Conservation (phyloP, 305 asterid genomes). For the Fraxinus baroniana region DNA sequence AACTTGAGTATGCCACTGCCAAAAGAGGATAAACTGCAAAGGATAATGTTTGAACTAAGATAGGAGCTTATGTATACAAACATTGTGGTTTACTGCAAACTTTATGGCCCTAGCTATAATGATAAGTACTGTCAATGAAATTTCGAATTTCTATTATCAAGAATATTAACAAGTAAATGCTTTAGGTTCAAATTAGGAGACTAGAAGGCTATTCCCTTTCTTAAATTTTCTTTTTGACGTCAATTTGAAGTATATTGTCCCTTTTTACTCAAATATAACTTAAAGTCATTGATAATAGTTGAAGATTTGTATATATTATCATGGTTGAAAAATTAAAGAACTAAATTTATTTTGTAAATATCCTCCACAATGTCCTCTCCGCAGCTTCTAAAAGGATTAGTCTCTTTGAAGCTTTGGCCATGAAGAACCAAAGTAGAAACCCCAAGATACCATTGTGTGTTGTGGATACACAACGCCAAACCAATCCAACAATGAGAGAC, state of each 20-base stretch:
- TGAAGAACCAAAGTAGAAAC: background rate
- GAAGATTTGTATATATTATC: background rate
- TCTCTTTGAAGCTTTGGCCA: background rate
- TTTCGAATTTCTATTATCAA: background rate
- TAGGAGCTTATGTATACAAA: background rate
- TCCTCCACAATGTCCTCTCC: background rate
- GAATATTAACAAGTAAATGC: background rate
- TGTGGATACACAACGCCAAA: background rate
- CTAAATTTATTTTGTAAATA: background rate
- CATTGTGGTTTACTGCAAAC: background rate
- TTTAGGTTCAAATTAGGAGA: background rate
- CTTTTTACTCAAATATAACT: background rate
- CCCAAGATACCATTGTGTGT: background rate
- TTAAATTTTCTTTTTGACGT: background rate
- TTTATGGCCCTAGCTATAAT: slow-evolving; percentile 6
- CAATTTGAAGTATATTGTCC: background rate
- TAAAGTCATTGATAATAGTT: background rate
- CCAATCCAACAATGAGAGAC: background rate
- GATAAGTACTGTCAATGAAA: background rate
- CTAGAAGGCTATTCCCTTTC: background rate
- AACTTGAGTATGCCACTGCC: background rate
- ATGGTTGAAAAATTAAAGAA: background rate
- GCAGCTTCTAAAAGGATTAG: background rate
- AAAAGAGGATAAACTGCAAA: background rate
- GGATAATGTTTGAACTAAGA: background rate